Base-by-base conservation (phyloP, 1,139 yeast species). In the Maudiozyma humilis region DNA sequence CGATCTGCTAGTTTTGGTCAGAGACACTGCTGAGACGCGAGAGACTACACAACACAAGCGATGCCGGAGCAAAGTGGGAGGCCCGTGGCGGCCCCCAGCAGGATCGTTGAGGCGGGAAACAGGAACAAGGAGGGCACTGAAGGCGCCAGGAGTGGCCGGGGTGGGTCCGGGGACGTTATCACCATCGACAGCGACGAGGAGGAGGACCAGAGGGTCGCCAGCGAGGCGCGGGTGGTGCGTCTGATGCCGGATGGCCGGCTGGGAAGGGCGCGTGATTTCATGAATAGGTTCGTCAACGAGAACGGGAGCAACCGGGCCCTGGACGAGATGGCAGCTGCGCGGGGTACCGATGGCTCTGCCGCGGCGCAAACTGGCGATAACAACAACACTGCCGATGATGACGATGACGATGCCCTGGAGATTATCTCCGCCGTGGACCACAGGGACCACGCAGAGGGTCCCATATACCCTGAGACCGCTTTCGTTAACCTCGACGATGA, bases 161-260 rank as follows among this genome's bases (percentile, higher is more conserved):
- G 17, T 16, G 20, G 23, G 16, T 7, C n/a, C n/a, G 37, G 42
- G 30, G 44, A 42, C 23, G 30, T 42, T n/a, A 47, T 56, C n/a
- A 57, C 57, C 29, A 56, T 58, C 33, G 62, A 54, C 12, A 58
- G 62, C 44, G 61, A 56, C 42, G 51, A 53, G 8, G 62, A 57
- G 20, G 60, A 56, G 16, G 57, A 53, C 33, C 45, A 42, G 17
- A 44, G 47, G 12, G 45, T 43, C 32, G 40, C 45, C 8, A 43
- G 50, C 16, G 52, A 48, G 27, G 46, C 40, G 27, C 41, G 49
- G 10, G 16, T 46, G 5, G 32, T 45, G 13, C 44, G 57, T 18
- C 34, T 49, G 16, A 41, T 44, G 13, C 51, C 48, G 1, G 57
- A 52, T 36, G 40, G 50, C 25, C 41, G 56, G 17, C 20, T 45